Evolutionary conservation across 2,329 filamentous ascomycete species (phyloP), one percentile per base, ranked within the genome.

Genomic region (Cytospora piceae): DNA sequence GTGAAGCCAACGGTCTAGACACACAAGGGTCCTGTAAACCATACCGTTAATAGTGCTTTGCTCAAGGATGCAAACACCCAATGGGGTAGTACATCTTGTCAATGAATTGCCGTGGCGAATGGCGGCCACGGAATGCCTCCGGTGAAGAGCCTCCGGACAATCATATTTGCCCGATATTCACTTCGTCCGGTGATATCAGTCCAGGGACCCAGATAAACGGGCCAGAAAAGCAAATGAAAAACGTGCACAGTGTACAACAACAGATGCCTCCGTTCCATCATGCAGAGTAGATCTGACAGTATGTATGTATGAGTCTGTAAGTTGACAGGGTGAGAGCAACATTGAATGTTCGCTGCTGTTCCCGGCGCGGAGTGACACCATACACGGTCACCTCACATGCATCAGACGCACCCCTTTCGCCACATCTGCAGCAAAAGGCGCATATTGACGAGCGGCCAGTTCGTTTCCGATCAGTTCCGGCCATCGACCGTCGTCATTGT

Each of bases 401-500:
- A 37, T 6, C 27, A 52, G 52, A 62, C 56, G 29, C 60, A 49
- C 39, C 53, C 31, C 39, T 63, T 57, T 63, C 53, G 61, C 61
- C 61, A 63, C 61, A 57, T 54, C 61, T 57, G 29, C 60, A 37
- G 60, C 53, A 31, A 37, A 37, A 7, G 29, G n/a, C 24, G 29
- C n/a, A 49, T 32, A 46, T 8, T 39, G 42, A 51, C 53, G 49
- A 61, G 58, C 32, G 24, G 17, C 58, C 27, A n/a, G 49, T 17
- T 51, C 56, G 53, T 34, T 57, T 22, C 29, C n/a, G 27, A 29
- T n/a, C 42, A 53, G 8, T 29, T 54, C 32, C 27, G 46, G 11
- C 52, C 27, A 49, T 62, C 52, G 14, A 22, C 37, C 61, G 56
- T 63, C 53, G 61, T 63, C 42, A 63, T 31, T 57, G 31, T 37